phyloP scores from a whole-genome alignment of 352 stramenopile species.

The Pythium coloratum region DNA sequence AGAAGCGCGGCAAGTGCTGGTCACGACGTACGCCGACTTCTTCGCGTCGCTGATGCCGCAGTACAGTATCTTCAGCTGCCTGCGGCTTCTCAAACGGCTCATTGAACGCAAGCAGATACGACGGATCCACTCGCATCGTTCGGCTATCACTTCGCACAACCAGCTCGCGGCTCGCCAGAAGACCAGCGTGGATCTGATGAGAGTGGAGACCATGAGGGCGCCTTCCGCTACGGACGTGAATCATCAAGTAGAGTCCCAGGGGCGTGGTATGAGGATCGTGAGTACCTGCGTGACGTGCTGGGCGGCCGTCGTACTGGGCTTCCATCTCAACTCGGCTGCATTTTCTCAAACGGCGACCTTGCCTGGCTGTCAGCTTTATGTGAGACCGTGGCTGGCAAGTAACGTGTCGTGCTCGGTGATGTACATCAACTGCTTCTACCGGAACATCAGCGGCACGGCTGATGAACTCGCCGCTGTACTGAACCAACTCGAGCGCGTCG shows the following conservation, averaged over 20 bases:
- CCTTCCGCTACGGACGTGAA: not conserved
- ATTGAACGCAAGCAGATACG: not conserved
- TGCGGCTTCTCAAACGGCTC: constrained; percentile 13
- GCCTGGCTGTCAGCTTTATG: constrained; percentile 1
- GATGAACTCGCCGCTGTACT: not conserved
- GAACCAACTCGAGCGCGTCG: constrained; percentile 3
- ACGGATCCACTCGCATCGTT: not conserved
- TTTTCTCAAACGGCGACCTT: not conserved
- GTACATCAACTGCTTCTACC: constrained; percentile 25
- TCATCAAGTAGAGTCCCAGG: not conserved
- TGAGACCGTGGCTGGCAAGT: constrained; percentile 15
- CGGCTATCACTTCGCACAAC: not conserved
- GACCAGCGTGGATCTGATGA: not conserved
- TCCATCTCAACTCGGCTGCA: not conserved
- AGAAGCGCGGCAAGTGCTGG: constrained; percentile 12
- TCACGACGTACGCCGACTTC: constrained; percentile 17
- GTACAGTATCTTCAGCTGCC: constrained; percentile 15
- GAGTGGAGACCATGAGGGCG: not conserved
- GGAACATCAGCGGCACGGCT: constrained; percentile 1
- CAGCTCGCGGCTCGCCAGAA: not conserved
- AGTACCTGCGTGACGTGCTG: not conserved
- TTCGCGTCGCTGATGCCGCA: constrained; percentile 19
- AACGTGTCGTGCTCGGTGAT: constrained; percentile 21
- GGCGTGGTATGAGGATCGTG: not conserved
- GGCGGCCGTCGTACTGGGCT: not conserved